These are phyloP conservation scores for Lentinula lateritia DNA, from an alignment of 768 basidiomycete species.

Conservation along the genomic window DNA sequence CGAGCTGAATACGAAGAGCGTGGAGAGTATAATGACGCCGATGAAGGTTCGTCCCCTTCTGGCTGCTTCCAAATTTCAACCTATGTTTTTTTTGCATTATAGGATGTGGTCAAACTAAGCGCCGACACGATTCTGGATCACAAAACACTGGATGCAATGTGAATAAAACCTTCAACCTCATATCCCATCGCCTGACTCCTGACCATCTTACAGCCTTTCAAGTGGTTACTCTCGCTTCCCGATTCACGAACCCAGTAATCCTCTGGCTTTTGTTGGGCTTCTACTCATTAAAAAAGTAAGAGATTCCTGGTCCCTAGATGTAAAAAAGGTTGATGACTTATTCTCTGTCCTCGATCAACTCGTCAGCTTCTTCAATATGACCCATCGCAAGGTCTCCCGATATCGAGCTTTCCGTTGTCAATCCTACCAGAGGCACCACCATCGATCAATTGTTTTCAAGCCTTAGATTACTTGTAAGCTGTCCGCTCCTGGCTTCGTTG, in stretches of 20 bases:
- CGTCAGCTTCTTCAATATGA: constrained; percentile 82
- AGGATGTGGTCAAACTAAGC: constrained; percentile 83
- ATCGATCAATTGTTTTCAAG: constrained; percentile 90
- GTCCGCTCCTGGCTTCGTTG: neutral
- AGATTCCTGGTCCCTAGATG: neutral
- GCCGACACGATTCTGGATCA: constrained; percentile 78
- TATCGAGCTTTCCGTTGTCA: constrained; percentile 70
- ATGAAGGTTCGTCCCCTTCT: constrained; percentile 44
- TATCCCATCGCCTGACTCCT: neutral
- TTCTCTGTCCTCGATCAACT: neutral
- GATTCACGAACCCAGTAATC: constrained; percentile 68
- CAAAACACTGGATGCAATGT: constrained; percentile 72
- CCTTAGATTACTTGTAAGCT: constrained; percentile 83
- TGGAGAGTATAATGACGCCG: constrained; percentile 78
- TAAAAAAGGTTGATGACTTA: neutral
- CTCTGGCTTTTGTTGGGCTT: constrained; percentile 71
- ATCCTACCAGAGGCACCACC: constrained; percentile 88
- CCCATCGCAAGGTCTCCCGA: constrained; percentile 69
- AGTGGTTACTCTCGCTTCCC: constrained; percentile 94
- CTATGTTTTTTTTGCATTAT: neutral
- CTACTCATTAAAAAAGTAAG: constrained; percentile 79
- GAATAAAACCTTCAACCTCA: neutral
- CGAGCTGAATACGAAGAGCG: constrained; percentile 72
- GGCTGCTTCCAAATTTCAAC: neutral
- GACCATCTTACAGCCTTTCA: constrained; percentile 37